Evolutionary conservation across 139 green algal genomes (phyloP).

Genomic region (Chlamydomonas incerta): DNA sequence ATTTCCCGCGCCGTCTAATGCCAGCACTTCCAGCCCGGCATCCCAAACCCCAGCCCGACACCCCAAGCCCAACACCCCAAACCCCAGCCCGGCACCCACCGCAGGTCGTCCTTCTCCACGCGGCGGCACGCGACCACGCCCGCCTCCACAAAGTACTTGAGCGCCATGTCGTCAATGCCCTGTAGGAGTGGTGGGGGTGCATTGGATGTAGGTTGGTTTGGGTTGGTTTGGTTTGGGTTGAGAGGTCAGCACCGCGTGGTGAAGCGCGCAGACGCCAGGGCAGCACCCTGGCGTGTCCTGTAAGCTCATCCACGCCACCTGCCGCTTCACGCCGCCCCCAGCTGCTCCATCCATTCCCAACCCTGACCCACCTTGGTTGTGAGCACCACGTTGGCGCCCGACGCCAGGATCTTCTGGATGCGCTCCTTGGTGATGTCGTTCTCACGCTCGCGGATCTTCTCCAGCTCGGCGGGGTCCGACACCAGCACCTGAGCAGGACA

Average conservation of each 20-base stretch:
- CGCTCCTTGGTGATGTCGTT: conserved; percentile 96
- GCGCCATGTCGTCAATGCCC: conserved; percentile 97
- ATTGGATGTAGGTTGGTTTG: background rate
- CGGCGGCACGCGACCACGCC: conserved; percentile 90
- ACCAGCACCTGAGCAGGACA: conserved; percentile 79
- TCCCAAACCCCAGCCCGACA: too few species aligned
- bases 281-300: too few species aligned
- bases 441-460: conserved; percentile 95
- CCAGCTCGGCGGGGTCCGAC: conserved; percentile 95
- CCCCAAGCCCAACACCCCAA: too few species aligned
- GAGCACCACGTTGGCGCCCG: conserved; percentile 97
- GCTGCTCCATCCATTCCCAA: too few species aligned
- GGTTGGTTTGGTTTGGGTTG: too few species aligned
- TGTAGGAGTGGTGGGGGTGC: background rate
- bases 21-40: too few species aligned
- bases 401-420: conserved; percentile 92
- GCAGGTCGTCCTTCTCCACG: conserved; percentile 97
- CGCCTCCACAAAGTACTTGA: conserved; percentile 99
- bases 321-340: too few species aligned
- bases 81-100: conserved; percentile 56
- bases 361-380: conserved; percentile 93
- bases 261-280: too few species aligned
- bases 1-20: too few species aligned
- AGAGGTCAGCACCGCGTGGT: too few species aligned
- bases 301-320: too few species aligned